Percentiles rank a stretch among this genome's conserved stretches.
Conservation (phyloP, 129 eudicot species). For the Pulicaria dysenterica region DNA sequence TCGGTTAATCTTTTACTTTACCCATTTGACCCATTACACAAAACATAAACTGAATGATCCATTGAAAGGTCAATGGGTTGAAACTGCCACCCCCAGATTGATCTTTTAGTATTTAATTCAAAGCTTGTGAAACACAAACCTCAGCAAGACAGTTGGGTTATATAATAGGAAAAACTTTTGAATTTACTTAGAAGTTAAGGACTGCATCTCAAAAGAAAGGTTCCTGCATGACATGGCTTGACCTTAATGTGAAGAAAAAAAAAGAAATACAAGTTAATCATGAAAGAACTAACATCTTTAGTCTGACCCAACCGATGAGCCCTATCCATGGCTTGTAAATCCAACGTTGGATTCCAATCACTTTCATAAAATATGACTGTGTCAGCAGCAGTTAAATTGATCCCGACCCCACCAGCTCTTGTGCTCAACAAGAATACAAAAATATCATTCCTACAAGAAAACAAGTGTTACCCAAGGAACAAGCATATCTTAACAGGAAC, state of each 20-base stretch:
- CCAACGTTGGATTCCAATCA: conserved; percentile 98
- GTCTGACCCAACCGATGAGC: conserved; percentile 99
- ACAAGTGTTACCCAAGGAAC: conserved; percentile 1
- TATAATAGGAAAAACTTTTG: too few species aligned
- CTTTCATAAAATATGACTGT: conserved; percentile 97
- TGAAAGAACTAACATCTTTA: conserved; percentile 73
- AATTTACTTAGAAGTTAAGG: too few species aligned
- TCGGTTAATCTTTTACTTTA: background rate
- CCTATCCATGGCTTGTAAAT: conserved; percentile 99
- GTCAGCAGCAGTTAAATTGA: conserved; percentile 97
- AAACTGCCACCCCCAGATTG: too few species aligned
- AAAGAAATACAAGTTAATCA: conserved; percentile 5
- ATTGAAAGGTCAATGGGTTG: background rate
- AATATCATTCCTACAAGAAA: conserved; percentile 69
- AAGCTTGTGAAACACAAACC: background rate
- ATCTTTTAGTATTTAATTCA: too few species aligned
- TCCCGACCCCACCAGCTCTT: conserved; percentile 99
- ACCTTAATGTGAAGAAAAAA: background rate
- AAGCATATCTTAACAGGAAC: background rate
- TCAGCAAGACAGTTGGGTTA: background rate
- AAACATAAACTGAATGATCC: too few species aligned
- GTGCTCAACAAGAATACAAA: conserved; percentile 97
- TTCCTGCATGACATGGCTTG: background rate
- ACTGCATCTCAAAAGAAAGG: too few species aligned
- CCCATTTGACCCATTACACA: background rate